phyloP scores from a whole-genome alignment of 148 eudicot species.

The Vaccinium macrocarpon region DNA sequence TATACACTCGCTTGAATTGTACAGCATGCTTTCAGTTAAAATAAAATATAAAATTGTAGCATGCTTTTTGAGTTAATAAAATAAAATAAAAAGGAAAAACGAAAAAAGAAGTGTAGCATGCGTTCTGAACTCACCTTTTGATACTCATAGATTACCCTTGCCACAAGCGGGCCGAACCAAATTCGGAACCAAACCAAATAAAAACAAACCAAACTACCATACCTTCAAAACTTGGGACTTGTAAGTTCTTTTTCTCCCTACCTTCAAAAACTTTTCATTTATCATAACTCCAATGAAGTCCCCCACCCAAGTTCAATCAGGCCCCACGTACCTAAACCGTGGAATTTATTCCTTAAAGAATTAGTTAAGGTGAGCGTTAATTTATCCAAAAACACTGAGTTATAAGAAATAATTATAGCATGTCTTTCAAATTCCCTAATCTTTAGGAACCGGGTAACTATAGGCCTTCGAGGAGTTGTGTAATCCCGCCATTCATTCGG shows the following conservation, averaged over 20 bases:
- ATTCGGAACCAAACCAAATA: background rate
- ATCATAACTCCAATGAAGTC: background rate
- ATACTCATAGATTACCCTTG: background rate
- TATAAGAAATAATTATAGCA: background rate
- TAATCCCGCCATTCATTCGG: no score
- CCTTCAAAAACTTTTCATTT: background rate
- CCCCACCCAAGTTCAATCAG: background rate
- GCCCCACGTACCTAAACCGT: background rate
- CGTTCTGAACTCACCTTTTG: slow-evolving; percentile 2
- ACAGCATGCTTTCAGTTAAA: background rate
- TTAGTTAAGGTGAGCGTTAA: background rate
- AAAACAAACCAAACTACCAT: background rate
- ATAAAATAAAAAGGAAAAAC: background rate
- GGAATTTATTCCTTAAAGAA: background rate
- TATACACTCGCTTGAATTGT: background rate
- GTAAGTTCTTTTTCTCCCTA: no score
- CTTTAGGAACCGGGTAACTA: background rate
- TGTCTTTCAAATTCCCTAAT: background rate
- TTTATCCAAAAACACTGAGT: background rate
- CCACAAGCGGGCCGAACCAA: background rate
- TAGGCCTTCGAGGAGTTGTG: no score
- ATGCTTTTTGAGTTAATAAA: background rate
- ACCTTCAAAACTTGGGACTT: background rate
- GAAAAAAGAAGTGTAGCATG: background rate
- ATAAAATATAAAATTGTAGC: background rate